These are phyloP conservation scores for Thermoascus crustaceus DNA, from an alignment of 2,329 filamentous ascomycete genomes.

Conservation along the genomic window DNA sequence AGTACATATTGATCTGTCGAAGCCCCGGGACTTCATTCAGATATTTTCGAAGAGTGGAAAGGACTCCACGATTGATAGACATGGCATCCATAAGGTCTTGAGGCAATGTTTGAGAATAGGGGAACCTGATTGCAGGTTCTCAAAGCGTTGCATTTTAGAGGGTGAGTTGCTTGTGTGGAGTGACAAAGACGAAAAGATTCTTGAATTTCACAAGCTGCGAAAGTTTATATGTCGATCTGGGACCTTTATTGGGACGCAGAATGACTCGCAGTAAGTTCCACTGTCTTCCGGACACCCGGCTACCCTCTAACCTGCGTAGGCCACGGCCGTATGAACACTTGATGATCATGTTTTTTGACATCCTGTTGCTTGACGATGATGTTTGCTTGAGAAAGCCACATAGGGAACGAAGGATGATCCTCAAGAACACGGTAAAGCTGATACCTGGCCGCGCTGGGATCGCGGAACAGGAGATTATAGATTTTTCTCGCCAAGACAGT, in stretches of 20 bases:
- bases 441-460: conserved; percentile 58
- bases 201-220: conserved; percentile 74
- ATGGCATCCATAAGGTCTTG: conserved; percentile 55
- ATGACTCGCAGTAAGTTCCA: conserved; percentile 57
- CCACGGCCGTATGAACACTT: conserved; percentile 48
- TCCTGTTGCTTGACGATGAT: conserved; percentile 50
- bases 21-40: conserved; percentile 50
- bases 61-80: conserved; percentile 68
- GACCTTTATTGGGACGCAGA: conserved; percentile 55
- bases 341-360: conserved; percentile 55
- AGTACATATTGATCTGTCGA: conserved; percentile 65
- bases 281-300: not conserved
- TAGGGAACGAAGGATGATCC: conserved; percentile 37
- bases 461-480: conserved; percentile 57
- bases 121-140: conserved; percentile 49
- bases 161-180: conserved; percentile 76
- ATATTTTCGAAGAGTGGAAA: conserved; percentile 93
- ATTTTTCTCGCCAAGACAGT: conserved; percentile 51
- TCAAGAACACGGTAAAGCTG: conserved; percentile 49
- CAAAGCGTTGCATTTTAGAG: conserved; percentile 65
- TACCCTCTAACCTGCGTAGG: conserved; percentile 18
- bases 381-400: conserved; percentile 41
- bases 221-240: conserved; percentile 72
- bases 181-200: conserved; percentile 54
- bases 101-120: conserved; percentile 57